Evolutionary conservation across 2,329 filamentous ascomycete genomes (phyloP), one percentile per base, ranked within the genome.

Genomic region (Colletotrichum falcatum): DNA sequence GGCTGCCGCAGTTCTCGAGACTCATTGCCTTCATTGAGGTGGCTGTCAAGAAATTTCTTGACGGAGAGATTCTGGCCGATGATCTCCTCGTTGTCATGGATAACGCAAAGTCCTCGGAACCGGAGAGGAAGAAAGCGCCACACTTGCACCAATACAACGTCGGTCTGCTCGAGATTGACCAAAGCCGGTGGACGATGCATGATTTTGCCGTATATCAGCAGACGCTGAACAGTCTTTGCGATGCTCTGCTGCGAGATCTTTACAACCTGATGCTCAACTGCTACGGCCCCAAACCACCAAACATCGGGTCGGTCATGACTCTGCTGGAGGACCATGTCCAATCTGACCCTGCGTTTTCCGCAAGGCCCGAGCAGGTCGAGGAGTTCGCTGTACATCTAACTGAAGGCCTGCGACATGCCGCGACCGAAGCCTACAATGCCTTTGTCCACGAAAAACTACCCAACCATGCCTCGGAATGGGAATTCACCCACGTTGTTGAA

Each of bases 401-500:
- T n/a, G 87, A 92, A 60, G 92, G 91, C 2, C 85, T 98, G 55
- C 87, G 88, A 61, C 86, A 91, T 72, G 92, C 92, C 76, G 95
- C 95, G 9, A 88, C 88, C 23, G 89, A 91, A n/a, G 91, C 92
- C 6, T 98, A 99, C 78, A 89, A 92, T 65, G 89, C 88, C 35
- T 90, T 95, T 73, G 88, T 98, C 59, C 89, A 95, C 69, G 90
- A 91, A 72, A 89, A 95, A 76, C 91, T 99, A 1, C 94, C 95
- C 1, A 88, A 92, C 42, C 89, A 91, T 65, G 91, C 94, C 75
- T 90, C 94, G 73, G 88, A 93, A 60, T 98, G 96, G 95, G 90
- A 98, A 74, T 95, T 97, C 78, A 92, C 89, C 73, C 94, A 98
- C 79, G 92, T 98, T 66, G 94, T 98, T 70, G 90, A 95, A 77